Conservation (phyloP, 371 early-diverging fungal genomes). For the Syncephalastrum sp. region DNA sequence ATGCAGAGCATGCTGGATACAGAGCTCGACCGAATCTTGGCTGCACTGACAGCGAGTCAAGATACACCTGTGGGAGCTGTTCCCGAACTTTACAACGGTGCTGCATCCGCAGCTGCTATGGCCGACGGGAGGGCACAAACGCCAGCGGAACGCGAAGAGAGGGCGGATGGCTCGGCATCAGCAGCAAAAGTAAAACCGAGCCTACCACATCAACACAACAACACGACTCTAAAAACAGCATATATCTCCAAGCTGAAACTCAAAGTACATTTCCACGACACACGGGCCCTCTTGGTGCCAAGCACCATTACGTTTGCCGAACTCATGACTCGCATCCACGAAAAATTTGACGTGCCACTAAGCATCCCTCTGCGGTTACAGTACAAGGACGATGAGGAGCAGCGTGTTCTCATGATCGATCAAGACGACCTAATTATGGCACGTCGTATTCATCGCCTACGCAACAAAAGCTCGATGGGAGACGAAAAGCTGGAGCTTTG, state of each 20-base stretch:
- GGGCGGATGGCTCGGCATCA: constrained; percentile 15
- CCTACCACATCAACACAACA: constrained; percentile 23
- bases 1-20: too few species aligned
- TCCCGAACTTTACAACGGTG: constrained; percentile 23
- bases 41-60: too few species aligned
- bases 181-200: constrained; percentile 6
- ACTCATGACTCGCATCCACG: constrained; percentile 12
- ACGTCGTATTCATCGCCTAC: constrained; percentile 53
- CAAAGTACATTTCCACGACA: constrained; percentile 21
- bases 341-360: constrained; percentile 21
- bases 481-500: constrained; percentile 65
- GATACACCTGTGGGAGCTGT: too few species aligned
- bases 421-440: constrained; percentile 91
- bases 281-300: constrained; percentile 15
- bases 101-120: constrained; percentile 24
- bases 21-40: too few species aligned
- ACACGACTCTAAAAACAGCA: constrained; percentile 12
- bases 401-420: constrained; percentile 85
- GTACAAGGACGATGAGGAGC: constrained; percentile 89
- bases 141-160: neutral
- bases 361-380: constrained; percentile 53
- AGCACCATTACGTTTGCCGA: constrained; percentile 20
- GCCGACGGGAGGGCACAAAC: constrained; percentile 18
- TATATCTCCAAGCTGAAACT: constrained; percentile 48
- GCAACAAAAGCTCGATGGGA: constrained; percentile 40